phyloP scores from a whole-genome alignment of 1,139 yeast genomes.

The Pichia sp. region DNA sequence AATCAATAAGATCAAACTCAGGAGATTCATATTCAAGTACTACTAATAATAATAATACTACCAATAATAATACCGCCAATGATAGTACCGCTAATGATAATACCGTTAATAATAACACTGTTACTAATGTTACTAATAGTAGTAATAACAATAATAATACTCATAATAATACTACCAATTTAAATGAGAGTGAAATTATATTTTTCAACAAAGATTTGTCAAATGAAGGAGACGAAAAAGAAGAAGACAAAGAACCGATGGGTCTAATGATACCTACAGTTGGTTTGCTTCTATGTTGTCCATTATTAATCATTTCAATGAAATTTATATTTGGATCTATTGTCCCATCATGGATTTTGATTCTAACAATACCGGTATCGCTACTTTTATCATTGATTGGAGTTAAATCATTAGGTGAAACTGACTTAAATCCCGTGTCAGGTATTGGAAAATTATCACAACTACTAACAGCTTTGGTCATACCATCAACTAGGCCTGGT shows the following conservation, averaged over 20 bases:
- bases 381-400: slow-evolving; percentile 76
- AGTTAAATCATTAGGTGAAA: slow-evolving; percentile 91
- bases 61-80: slow-evolving; percentile 5
- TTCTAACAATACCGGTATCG: slow-evolving; percentile 67
- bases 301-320: slow-evolving; percentile 61
- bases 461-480: slow-evolving; percentile 70
- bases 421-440: slow-evolving; percentile 93
- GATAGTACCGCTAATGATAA: background rate
- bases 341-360: slow-evolving; percentile 65
- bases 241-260: slow-evolving; percentile 18
- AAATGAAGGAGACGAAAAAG: slow-evolving; percentile 1
- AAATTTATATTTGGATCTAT: slow-evolving; percentile 60
- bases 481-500: slow-evolving; percentile 69
- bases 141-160: background rate
- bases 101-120: background rate
- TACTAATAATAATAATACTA: background rate
- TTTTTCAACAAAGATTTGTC: slow-evolving; percentile 26
- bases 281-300: slow-evolving; percentile 61
- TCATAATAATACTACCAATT: slow-evolving; percentile 7
- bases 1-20: background rate
- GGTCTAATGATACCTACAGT: slow-evolving; percentile 30
- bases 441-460: slow-evolving; percentile 95
- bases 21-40: slow-evolving; percentile 10
- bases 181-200: slow-evolving; percentile 6
- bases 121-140: no score